phyloP scores from a whole-genome alignment of 2,329 filamentous ascomycete species.

The Coniochaeta sp. region DNA sequence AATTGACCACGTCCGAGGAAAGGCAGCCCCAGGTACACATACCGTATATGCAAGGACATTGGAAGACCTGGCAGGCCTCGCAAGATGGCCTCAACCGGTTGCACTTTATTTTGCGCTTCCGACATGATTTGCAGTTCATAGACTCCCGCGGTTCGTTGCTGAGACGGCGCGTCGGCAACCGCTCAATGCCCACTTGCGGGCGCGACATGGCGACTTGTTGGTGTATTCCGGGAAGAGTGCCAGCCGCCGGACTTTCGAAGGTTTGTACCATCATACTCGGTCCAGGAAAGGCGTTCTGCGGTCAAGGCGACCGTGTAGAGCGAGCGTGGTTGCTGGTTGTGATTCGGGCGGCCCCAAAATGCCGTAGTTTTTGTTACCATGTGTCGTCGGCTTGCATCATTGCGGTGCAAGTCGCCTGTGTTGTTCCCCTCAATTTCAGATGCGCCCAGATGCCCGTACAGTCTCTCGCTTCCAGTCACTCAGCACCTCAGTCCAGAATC shows the following conservation, averaged over 20 bases:
- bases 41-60: constrained; percentile 86
- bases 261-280: constrained; percentile 30
- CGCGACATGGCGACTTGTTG: constrained; percentile 56
- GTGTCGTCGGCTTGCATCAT: not conserved
- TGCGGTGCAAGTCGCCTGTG: not conserved
- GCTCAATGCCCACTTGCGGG: constrained; percentile 75
- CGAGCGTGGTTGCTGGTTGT: not conserved
- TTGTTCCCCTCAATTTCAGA: not conserved
- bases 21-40: constrained; percentile 21
- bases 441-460: not conserved
- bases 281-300: not conserved
- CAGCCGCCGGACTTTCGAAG: constrained; percentile 33
- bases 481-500: not conserved
- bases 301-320: not conserved
- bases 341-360: not conserved
- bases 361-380: not conserved
- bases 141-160: constrained; percentile 75
- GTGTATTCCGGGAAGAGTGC: constrained; percentile 35
- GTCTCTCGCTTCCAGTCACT: not conserved
- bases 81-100: constrained; percentile 78
- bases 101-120: constrained; percentile 94
- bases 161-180: constrained; percentile 63
- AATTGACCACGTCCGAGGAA: not conserved
- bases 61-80: constrained; percentile 84
- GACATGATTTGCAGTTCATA: constrained; percentile 94